phyloP scores from a whole-genome alignment of 163 green algal species.

The Trebouxia gelatinosa region DNA sequence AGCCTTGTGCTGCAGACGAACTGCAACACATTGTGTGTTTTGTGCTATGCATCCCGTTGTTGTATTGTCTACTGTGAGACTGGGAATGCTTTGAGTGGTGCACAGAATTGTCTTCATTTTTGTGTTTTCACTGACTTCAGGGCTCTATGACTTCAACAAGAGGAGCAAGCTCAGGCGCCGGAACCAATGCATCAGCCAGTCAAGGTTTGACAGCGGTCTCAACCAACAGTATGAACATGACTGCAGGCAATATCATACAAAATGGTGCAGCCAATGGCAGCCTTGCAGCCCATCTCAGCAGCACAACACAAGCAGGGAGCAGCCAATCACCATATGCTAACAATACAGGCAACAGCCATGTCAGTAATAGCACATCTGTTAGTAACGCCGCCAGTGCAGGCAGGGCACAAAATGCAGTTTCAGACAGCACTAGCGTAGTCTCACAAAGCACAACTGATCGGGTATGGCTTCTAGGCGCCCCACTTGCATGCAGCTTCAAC shows the following conservation, averaged over 20 bases:
- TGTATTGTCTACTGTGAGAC: background rate
- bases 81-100: background rate
- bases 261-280: too few relatives aligned
- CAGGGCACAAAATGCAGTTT: background rate
- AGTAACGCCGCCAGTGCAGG: background rate
- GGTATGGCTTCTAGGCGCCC: too few relatives aligned
- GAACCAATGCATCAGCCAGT: background rate
- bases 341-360: background rate
- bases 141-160: background rate
- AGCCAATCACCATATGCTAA: background rate
- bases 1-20: too few relatives aligned
- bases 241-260: too few relatives aligned
- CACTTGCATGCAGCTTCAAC: too few relatives aligned
- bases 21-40: too few relatives aligned
- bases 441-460: too few relatives aligned
- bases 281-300: too few relatives aligned
- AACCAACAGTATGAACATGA: background rate
- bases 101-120: too few relatives aligned
- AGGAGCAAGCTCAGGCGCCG: background rate
- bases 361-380: background rate
- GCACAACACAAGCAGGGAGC: background rate
- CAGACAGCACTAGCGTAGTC: background rate
- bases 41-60: background rate
- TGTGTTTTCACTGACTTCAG: too few relatives aligned
- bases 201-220: constrained; percentile 1